Base-by-base conservation (phyloP, 768 basidiomycete species). In the Boletus subcaerulescens region DNA sequence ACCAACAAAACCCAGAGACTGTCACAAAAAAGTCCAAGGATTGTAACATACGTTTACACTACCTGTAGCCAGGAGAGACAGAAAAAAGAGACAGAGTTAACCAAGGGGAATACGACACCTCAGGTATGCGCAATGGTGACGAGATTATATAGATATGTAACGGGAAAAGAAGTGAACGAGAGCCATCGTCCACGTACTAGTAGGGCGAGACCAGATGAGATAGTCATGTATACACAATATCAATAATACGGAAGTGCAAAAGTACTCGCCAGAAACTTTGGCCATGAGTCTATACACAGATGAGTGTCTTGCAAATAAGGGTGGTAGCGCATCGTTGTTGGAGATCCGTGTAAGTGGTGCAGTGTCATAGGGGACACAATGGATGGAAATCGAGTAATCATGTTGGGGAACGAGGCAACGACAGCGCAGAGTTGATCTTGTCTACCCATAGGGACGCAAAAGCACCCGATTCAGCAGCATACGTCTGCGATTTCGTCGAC, bases 401-500 rank as follows among this genome's bases (percentile, higher is more conserved):
- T 42, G 22, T 35, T 0, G 64, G 56, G 15, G 56, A 46, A 38
- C 39, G 43, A 22, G 62, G 63, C 51, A 32, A 69, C 40, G n/a
- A 52, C 63, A 52, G 63, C 60, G 68, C 67, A 18, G 65, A 52
- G 36, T 76, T 72, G 45, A 80, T 76, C 61, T 72, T 77, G 39
- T 73, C 65, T 13, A 73, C 66, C 77, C 78, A 80, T 12, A 57
- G 62, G 7, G 67, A 61, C 20, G 73, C 71, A 5, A 74, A 39
- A 5, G 58, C 29, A 1, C 74, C 54, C 53, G 77, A 73, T 50
- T 67, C 65, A 7, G 76, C 73, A 20, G 76, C 76, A 58, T 78
- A 81, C 20, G 71, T 71, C 54, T 73, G 74, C 29, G 72, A 75
- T 61, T 78, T 83, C 8, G 77, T 71, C 20, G 77, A 70, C 83